These are phyloP conservation scores for Datisca glomerata DNA, from an alignment of 306 rosid species.

Conservation along the genomic window DNA sequence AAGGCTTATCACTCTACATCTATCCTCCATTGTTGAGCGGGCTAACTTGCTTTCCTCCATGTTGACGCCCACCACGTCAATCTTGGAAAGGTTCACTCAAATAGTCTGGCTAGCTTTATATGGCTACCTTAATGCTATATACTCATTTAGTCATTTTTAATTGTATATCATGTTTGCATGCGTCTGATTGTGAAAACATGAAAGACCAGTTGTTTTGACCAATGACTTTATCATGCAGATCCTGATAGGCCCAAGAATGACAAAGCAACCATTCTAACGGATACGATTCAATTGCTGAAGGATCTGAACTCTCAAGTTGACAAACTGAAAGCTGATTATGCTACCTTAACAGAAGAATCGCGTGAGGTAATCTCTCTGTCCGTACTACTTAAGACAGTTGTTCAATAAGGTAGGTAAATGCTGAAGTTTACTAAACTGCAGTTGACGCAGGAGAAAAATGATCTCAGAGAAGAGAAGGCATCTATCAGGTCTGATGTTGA, in stretches of 20 bases:
- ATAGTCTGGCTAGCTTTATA: too few relatives aligned
- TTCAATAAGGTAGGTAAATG: not conserved
- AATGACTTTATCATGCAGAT: constrained; percentile 42
- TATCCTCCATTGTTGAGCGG: too few relatives aligned
- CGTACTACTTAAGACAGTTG: not conserved
- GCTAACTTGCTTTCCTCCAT: too few relatives aligned
- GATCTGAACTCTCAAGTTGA: constrained; percentile 70
- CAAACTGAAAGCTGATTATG: constrained; percentile 56
- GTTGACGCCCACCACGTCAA: too few relatives aligned
- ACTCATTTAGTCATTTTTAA: not conserved
- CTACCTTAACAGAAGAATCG: constrained; percentile 61
- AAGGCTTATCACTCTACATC: too few relatives aligned
- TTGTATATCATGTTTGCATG: not conserved
- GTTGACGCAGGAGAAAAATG: constrained; percentile 36
- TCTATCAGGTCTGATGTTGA: constrained; percentile 30
- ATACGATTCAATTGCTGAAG: constrained; percentile 77
- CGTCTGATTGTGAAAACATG: not conserved
- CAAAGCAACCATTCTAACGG: constrained; percentile 70
- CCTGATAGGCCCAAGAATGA: constrained; percentile 90
- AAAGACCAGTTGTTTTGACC: constrained; percentile 3
- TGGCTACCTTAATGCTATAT: too few relatives aligned
- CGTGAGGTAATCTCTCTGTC: constrained; percentile 48
- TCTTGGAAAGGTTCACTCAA: too few relatives aligned
- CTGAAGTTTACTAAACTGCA: constrained; percentile 19
- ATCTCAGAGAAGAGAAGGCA: constrained; percentile 37